phyloP scores from a whole-genome alignment of 2,329 filamentous ascomycete species.

The Nigrograna mackinnonii region DNA sequence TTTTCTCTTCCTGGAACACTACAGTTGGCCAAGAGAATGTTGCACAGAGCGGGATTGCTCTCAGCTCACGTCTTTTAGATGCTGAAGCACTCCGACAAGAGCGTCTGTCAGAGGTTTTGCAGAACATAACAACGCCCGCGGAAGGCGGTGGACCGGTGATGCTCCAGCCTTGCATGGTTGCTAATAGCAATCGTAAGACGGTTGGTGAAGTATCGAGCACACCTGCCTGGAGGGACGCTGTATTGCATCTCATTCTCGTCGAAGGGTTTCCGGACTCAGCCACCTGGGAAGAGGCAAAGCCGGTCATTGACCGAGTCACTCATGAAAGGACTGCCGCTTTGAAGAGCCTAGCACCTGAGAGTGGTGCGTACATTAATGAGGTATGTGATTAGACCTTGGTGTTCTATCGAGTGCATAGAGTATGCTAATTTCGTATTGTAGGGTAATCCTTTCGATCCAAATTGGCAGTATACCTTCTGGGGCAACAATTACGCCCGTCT shows the following conservation, averaged over 20 bases:
- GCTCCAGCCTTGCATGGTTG: not conserved
- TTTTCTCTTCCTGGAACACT: not conserved
- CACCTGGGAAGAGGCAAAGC: slow-evolving; percentile 5
- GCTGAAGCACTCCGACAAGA: slow-evolving; percentile 19
- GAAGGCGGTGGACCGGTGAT: not conserved
- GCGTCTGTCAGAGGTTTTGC: slow-evolving; percentile 16
- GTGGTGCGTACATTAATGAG: slow-evolving; percentile 35
- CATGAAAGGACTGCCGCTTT: slow-evolving; percentile 17
- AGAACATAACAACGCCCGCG: not conserved
- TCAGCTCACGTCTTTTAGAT: slow-evolving; percentile 24
- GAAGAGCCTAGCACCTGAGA: slow-evolving; percentile 18
- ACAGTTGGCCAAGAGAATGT: slow-evolving; percentile 19
- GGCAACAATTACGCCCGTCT: slow-evolving; percentile 20
- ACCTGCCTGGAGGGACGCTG: slow-evolving; percentile 28
- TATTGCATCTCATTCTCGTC: slow-evolving; percentile 21
- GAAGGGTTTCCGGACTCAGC: slow-evolving; percentile 14
- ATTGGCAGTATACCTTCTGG: slow-evolving; percentile 29
- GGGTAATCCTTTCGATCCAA: slow-evolving; percentile 22
- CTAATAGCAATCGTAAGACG: slow-evolving; percentile 1
- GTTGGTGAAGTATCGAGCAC: slow-evolving; percentile 12
- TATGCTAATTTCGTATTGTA: not conserved
- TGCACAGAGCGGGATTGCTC: slow-evolving; percentile 20
- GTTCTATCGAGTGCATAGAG: not conserved
- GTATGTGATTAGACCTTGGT: slow-evolving; percentile 1
- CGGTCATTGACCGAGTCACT: slow-evolving; percentile 9